These are phyloP conservation scores for Leucogyrophana mollusca DNA, from an alignment of 768 basidiomycete genomes.

Conservation along the genomic window DNA sequence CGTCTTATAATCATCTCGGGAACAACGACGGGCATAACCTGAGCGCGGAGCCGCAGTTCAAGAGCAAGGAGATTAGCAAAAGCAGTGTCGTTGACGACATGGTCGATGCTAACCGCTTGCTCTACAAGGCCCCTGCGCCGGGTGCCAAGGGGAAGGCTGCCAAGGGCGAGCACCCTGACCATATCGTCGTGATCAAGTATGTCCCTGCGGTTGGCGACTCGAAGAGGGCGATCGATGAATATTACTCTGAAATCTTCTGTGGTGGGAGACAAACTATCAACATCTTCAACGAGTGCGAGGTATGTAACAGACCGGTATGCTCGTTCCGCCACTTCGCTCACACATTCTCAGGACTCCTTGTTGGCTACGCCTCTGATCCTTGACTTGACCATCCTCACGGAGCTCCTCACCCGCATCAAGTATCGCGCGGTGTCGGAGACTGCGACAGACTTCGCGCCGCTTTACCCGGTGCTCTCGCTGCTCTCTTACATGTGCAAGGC, in stretches of 20 bases:
- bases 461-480: conserved; percentile 91
- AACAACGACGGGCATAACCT: conserved; percentile 97
- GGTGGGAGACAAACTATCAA: conserved; percentile 93
- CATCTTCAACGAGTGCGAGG: conserved; percentile 98
- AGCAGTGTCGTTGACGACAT: conserved; percentile 97
- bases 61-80: conserved; percentile 98
- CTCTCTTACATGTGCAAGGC: conserved; percentile 98
- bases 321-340: conserved; percentile 8
- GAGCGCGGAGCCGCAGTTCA: conserved; percentile 89
- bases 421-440: conserved; percentile 62
- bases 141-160: conserved; percentile 52
- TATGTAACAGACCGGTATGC: conserved; percentile 26
- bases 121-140: conserved; percentile 80
- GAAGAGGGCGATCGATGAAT: conserved; percentile 99
- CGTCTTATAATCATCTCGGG: conserved; percentile 97
- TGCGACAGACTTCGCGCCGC: conserved; percentile 67
- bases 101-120: conserved; percentile 86
- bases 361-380: conserved; percentile 95
- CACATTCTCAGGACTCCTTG: conserved; percentile 70
- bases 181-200: conserved; percentile 96
- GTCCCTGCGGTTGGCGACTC: conserved; percentile 96
- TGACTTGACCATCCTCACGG: conserved; percentile 89
- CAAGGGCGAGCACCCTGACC: conserved; percentile 97
- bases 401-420: conserved; percentile 89
- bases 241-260: conserved; percentile 97